Conservation (phyloP, 371 early-diverging fungal genomes). For the Lichtheimia corymbifera region DNA sequence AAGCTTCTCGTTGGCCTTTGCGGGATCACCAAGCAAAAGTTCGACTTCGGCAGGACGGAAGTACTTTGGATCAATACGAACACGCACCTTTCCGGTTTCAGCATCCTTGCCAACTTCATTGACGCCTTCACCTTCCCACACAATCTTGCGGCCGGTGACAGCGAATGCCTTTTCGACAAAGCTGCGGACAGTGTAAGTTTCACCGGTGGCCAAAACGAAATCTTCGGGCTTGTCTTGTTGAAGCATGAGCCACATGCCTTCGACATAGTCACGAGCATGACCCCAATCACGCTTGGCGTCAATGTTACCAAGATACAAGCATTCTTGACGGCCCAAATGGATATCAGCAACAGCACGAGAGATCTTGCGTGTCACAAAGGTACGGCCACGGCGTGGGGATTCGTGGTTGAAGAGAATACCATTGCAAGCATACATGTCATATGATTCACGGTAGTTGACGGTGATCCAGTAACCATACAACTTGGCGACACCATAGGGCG, state of each 20-base stretch:
- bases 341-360: conserved; percentile 82
- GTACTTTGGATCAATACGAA: conserved; percentile 76
- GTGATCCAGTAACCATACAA: conserved; percentile 84
- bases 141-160: conserved; percentile 66
- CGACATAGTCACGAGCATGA: conserved; percentile 84
- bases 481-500: conserved; percentile 87
- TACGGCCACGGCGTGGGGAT: conserved; percentile 81
- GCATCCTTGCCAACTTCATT: conserved; percentile 72
- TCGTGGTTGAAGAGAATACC: conserved; percentile 90
- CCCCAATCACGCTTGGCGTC: conserved; percentile 91
- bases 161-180: conserved; percentile 83
- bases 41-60: conserved; percentile 90
- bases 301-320: conserved; percentile 80
- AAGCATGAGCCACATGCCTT: conserved; percentile 90
- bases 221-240: conserved; percentile 81
- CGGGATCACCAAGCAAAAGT: conserved; percentile 75
- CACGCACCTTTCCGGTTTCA: conserved; percentile 68
- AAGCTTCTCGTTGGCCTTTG: conserved; percentile 71
- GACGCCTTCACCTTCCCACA: conserved; percentile 81
- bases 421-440: conserved; percentile 82
- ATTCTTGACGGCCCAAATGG: conserved; percentile 68
- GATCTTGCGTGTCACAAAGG: conserved; percentile 87
- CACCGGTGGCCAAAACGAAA: conserved; percentile 84
- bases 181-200: conserved; percentile 83
- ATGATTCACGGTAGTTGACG: conserved; percentile 84